Conservation (phyloP, 2,329 filamentous ascomycete genomes). For the Penicillium digitatum region DNA sequence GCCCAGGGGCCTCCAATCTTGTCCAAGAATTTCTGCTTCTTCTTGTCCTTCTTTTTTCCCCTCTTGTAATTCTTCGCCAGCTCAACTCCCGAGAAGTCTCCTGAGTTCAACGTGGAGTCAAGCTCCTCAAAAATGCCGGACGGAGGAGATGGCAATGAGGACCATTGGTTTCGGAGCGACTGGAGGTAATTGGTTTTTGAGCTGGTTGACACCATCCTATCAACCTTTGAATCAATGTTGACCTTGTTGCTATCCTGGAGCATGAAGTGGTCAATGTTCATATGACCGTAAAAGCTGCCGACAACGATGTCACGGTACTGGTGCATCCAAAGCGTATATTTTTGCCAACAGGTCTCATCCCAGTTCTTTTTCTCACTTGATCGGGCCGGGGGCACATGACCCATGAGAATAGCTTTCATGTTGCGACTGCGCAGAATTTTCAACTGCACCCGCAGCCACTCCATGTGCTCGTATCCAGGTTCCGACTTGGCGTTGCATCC, state of each 20-base stretch:
- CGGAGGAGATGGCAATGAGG: constrained; percentile 62
- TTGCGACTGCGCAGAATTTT: constrained; percentile 74
- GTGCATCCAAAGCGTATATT: constrained; percentile 84
- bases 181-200: constrained; percentile 77
- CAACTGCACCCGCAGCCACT: constrained; percentile 90
- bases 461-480: constrained; percentile 90
- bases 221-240: constrained; percentile 48
- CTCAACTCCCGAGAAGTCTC: constrained; percentile 5
- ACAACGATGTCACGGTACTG: constrained; percentile 89
- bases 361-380: constrained; percentile 80
- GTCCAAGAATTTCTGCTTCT: constrained; percentile 55
- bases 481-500: constrained; percentile 75
- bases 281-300: constrained; percentile 79
- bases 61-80: constrained; percentile 34
- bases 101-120: constrained; percentile 3
- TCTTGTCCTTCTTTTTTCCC: constrained; percentile 51
- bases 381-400: constrained; percentile 87
- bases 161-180: constrained; percentile 74
- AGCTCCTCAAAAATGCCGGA: constrained; percentile 14
- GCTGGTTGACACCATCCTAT: constrained; percentile 55
- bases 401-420: constrained; percentile 92
- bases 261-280: constrained; percentile 98
- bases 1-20: constrained; percentile 75
- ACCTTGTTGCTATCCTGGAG: constrained; percentile 80
- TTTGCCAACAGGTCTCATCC: constrained; percentile 98